Percentiles rank a stretch among this genome's conserved stretches.
Evolutionary conservation across 2,329 filamentous ascomycete species (phyloP).

Genomic region (Tolypocladium ophioglossoides): DNA sequence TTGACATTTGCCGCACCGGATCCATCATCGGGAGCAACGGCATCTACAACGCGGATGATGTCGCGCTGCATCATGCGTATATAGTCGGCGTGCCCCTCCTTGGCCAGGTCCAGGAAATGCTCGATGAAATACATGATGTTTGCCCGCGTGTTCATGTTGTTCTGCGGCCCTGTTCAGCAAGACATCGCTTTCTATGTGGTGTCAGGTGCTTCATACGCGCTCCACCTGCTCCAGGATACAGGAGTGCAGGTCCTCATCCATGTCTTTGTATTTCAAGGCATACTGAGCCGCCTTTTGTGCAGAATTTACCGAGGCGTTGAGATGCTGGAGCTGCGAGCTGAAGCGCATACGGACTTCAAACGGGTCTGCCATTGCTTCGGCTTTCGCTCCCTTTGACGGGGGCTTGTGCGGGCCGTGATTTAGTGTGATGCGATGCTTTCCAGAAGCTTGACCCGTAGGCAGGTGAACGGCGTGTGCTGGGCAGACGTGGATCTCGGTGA

Average conservation of each 20-base stretch:
- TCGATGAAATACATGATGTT: slow-evolving; percentile 99
- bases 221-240: slow-evolving; percentile 96
- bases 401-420: not conserved
- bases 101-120: slow-evolving; percentile 79
- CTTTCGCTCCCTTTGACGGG: not conserved
- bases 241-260: slow-evolving; percentile 94
- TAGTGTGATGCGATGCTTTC: not conserved
- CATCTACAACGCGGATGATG: slow-evolving; percentile 82
- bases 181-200: no score
- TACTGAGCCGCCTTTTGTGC: slow-evolving; percentile 90
- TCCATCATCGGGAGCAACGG: slow-evolving; percentile 78
- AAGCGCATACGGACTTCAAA: slow-evolving; percentile 99
- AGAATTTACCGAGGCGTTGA: slow-evolving; percentile 82
- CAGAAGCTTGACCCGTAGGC: not conserved
- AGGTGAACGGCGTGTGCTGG: not conserved
- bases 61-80: slow-evolving; percentile 92
- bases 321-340: slow-evolving; percentile 76
- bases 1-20: slow-evolving; percentile 89
- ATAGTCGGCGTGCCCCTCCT: slow-evolving; percentile 68
- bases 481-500: slow-evolving; percentile 1
- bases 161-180: slow-evolving; percentile 34
- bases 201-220: slow-evolving; percentile 36
- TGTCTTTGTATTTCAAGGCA: slow-evolving; percentile 85
- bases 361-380: slow-evolving; percentile 54
- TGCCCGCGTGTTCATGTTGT: slow-evolving; percentile 90